phyloP scores from a whole-genome alignment of 2,329 filamentous ascomycete genomes.

The Calonectria henricotiae region DNA sequence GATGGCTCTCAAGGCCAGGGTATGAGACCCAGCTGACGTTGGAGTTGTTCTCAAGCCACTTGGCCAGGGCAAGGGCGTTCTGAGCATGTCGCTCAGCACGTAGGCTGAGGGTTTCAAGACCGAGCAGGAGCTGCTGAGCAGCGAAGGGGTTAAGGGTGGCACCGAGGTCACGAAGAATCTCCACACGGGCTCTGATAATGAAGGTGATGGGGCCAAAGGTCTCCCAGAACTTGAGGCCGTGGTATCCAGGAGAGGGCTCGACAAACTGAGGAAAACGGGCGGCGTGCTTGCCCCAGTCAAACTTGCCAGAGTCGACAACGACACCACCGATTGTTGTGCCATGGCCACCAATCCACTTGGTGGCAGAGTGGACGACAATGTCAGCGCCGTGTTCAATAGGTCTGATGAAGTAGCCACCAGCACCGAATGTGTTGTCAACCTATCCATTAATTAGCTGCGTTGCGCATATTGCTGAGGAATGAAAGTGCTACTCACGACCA shows the following conservation, averaged over 20 bases:
- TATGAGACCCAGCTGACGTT: slow-evolving; percentile 96
- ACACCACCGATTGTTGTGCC: slow-evolving; percentile 93
- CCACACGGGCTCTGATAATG: slow-evolving; percentile 88
- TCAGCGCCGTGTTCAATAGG: slow-evolving; percentile 94
- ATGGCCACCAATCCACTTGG: slow-evolving; percentile 98
- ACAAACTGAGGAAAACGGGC: slow-evolving; percentile 93
- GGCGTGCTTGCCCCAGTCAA: slow-evolving; percentile 91
- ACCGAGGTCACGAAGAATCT: slow-evolving; percentile 91
- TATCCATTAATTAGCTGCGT: slow-evolving; percentile 52
- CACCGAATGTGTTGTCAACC: slow-evolving; percentile 96
- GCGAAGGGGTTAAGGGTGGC: slow-evolving; percentile 89
- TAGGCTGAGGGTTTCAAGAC: slow-evolving; percentile 90
- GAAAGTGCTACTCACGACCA: slow-evolving; percentile 66
- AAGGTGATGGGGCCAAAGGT: slow-evolving; percentile 89
- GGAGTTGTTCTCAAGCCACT: slow-evolving; percentile 86
- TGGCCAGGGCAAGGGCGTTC: slow-evolving; percentile 86
- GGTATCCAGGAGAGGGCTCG: slow-evolving; percentile 90
- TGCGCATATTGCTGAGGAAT: too few relatives aligned
- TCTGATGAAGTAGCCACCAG: slow-evolving; percentile 88
- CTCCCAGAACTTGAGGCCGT: slow-evolving; percentile 95
- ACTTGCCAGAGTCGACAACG: slow-evolving; percentile 90
- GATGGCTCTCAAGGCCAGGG: slow-evolving; percentile 87
- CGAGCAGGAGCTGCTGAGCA: slow-evolving; percentile 92
- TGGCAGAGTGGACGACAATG: slow-evolving; percentile 94
- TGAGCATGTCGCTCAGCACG: slow-evolving; percentile 88